Conservation (phyloP, 176 grass and related monocot species). For the Leersia perrieri region DNA sequence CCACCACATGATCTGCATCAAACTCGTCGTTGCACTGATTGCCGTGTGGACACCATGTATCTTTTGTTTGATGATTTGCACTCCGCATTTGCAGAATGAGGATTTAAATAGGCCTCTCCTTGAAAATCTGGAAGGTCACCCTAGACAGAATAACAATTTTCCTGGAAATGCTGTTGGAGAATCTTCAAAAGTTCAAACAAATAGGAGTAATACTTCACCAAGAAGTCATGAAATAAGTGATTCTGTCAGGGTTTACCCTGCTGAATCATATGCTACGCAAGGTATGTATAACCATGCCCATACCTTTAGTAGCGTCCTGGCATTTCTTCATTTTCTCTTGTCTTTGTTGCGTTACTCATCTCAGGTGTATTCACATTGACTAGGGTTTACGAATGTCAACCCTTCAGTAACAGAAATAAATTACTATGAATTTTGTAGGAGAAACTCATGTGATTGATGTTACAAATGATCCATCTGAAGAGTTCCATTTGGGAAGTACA, state of each 20-base stretch:
- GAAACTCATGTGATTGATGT: conserved; percentile 67
- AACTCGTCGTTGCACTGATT: not conserved
- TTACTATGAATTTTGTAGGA: conserved; percentile 49
- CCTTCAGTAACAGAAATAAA: conserved; percentile 12
- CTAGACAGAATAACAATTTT: conserved; percentile 40
- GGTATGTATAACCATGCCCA: conserved; percentile 36
- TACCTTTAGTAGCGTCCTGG: not conserved
- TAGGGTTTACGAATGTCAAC: not conserved
- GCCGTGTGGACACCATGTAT: not conserved
- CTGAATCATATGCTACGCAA: conserved; percentile 44
- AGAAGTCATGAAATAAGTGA: conserved; percentile 47
- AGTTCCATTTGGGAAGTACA: conserved; percentile 46
- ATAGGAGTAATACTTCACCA: conserved; percentile 47
- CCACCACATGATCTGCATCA: not conserved
- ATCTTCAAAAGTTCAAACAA: conserved; percentile 62
- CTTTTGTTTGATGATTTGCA: conserved; percentile 6
- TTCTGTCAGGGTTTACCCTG: conserved; percentile 40
- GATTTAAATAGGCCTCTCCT: conserved; percentile 76
- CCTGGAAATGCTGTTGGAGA: conserved; percentile 46
- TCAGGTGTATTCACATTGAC: not conserved
- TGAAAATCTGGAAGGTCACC: conserved; percentile 37
- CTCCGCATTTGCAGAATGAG: conserved; percentile 53
- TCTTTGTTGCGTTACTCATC: conserved; percentile 4
- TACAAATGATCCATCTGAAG: conserved; percentile 52
- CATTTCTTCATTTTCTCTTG: not conserved